Percentiles rank a stretch among this genome's conserved stretches.
Evolutionary conservation across 2,329 filamentous ascomycete genomes (phyloP).

Genomic region (Aotearoamyces nothofagi): DNA sequence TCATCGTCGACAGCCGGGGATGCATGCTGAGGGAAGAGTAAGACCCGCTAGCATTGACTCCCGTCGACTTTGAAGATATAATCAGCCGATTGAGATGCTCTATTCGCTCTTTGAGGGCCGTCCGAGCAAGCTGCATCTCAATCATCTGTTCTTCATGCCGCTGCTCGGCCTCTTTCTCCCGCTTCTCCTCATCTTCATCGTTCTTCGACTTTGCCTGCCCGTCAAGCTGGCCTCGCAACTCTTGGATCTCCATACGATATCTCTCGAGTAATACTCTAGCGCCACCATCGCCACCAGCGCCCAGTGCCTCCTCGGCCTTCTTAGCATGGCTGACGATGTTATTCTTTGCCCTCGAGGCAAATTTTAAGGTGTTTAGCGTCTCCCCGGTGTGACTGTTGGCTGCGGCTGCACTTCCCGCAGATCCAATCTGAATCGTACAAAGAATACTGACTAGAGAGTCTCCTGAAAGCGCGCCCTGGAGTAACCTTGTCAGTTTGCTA

Average conservation of each 20-base stretch:
- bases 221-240: slow-evolving; percentile 68
- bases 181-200: slow-evolving; percentile 53
- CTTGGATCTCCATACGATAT: slow-evolving; percentile 84
- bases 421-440: slow-evolving; percentile 87
- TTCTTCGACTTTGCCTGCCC: slow-evolving; percentile 58
- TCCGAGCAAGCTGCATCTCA: slow-evolving; percentile 94
- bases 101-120: slow-evolving; percentile 91
- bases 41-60: slow-evolving; percentile 69
- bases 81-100: slow-evolving; percentile 94
- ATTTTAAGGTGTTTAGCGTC: slow-evolving; percentile 92
- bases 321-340: slow-evolving; percentile 96
- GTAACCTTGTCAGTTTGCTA: slow-evolving; percentile 85
- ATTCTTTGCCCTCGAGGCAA: slow-evolving; percentile 92
- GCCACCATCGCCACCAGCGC: slow-evolving; percentile 66
- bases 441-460: slow-evolving; percentile 94
- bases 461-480: slow-evolving; percentile 85
- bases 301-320: slow-evolving; percentile 78
- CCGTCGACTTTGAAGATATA: slow-evolving; percentile 85
- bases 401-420: slow-evolving; percentile 53
- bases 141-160: slow-evolving; percentile 95
- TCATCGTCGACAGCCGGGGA: slow-evolving; percentile 36
- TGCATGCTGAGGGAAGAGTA: slow-evolving; percentile 53
- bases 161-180: slow-evolving; percentile 67
- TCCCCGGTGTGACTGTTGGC: slow-evolving; percentile 68
- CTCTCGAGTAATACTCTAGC: slow-evolving; percentile 80